Base-by-base conservation (phyloP, 768 basidiomycete genomes). In the Trametes maxima region DNA sequence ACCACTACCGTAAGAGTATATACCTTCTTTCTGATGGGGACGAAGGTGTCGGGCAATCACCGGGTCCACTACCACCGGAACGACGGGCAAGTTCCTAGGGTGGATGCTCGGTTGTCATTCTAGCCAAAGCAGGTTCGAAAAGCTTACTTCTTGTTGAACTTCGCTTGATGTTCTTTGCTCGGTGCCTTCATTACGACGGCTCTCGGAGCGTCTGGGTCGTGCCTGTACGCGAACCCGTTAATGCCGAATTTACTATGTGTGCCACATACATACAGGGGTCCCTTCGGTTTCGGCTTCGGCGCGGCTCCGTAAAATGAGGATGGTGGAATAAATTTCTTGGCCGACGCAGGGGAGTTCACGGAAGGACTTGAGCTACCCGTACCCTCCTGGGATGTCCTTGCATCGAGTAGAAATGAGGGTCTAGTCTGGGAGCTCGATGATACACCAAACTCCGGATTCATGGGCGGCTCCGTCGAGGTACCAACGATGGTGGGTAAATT, bases 21-120 rank as follows among this genome's bases (percentile, higher is more conserved):
- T 57, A 83, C 94, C 95, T 81, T 97, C 95, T 47, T 82, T 79
- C 70, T 99, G 97, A 76, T 99, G 97, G 14, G 89, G 85, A 53
- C 96, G 81, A 74, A 99, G 83, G 53, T 82, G 82, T 39, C 83
- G 80, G 1, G 85, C 79, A 22, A 99, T 71, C n/a, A 90, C 75
- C 1, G 95, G 96, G 71, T 98, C 96, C 28, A 99, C 72, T 2
- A 98, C 95, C 4, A 98, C 95, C 54, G 87, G 83, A 12, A 92
- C 82, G 12, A 94, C 72, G 5, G 87, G 80, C 13, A 82, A 67
- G 56, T 82, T 78, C 70, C 93, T 94, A 40, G 42, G 16, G 16
- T 53, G 39, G 33, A 17, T 40, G 35, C 12, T 45, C 0, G 47
- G 33, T 14, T 1, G n/a, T 2, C 17, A 17, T 44, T 39, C 19